These are phyloP conservation scores for Geosmithia morbida DNA, from an alignment of 2,329 filamentous ascomycete species.

Conservation along the genomic window DNA sequence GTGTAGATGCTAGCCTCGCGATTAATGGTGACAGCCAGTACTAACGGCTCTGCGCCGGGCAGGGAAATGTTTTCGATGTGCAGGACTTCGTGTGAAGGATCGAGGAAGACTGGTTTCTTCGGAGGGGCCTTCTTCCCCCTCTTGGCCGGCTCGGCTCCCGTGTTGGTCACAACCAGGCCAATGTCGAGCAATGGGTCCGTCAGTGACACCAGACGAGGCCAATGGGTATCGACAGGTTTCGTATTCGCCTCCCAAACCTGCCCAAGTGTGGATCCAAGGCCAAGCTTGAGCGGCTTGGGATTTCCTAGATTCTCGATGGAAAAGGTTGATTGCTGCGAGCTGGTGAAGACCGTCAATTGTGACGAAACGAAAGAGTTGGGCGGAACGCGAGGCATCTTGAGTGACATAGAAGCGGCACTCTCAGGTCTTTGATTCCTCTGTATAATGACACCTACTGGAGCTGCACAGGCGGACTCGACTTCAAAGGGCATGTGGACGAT, in stretches of 20 bases:
- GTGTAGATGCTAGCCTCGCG: slow-evolving; percentile 62
- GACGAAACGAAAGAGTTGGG: slow-evolving; percentile 74
- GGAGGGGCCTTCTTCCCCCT: slow-evolving; percentile 17
- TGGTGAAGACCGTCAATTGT: slow-evolving; percentile 40
- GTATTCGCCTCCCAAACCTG: slow-evolving; percentile 41
- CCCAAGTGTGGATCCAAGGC: slow-evolving; percentile 37
- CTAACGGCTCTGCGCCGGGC: slow-evolving; percentile 39
- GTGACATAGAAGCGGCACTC: slow-evolving; percentile 31
- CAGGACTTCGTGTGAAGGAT: slow-evolving; percentile 67
- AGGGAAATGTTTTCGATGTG: slow-evolving; percentile 61
- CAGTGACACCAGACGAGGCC: slow-evolving; percentile 68
- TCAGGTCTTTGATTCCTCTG: slow-evolving; percentile 58
- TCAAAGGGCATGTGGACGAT: slow-evolving; percentile 91
- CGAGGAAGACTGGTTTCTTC: slow-evolving; percentile 42
- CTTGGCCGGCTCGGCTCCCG: slow-evolving; percentile 19
- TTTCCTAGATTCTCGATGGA: slow-evolving; percentile 42
- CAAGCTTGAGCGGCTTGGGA: slow-evolving; percentile 37
- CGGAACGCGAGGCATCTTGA: slow-evolving; percentile 49
- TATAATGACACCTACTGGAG: slow-evolving; percentile 69
- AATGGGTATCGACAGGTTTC: slow-evolving; percentile 40
- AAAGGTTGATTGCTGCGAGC: slow-evolving; percentile 36
- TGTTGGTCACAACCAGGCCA: slow-evolving; percentile 59
- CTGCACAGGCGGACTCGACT: slow-evolving; percentile 73
- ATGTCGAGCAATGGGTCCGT: slow-evolving; percentile 78
- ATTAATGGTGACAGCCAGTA: slow-evolving; percentile 72